Conservation (phyloP, 1,284 basidiomycete genomes). For the Fomitiporia mediterranea region DNA sequence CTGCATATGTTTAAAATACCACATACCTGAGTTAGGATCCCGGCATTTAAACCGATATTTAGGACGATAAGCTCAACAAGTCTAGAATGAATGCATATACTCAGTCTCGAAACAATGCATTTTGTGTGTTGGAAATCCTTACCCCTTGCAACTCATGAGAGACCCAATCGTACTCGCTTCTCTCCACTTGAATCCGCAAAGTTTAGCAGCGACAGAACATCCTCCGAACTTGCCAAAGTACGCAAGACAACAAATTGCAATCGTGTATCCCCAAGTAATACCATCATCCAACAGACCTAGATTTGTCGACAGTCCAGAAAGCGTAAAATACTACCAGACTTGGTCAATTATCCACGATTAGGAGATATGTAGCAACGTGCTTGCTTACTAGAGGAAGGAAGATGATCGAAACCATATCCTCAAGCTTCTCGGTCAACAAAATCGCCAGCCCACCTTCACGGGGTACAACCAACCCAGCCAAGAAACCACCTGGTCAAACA, state of each 20-base stretch:
- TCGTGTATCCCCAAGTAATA: conserved; percentile 59
- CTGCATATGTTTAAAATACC: conserved; percentile 6
- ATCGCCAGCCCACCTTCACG: conserved; percentile 62
- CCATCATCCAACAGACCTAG: conserved; percentile 57
- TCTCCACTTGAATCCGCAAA: conserved; percentile 50
- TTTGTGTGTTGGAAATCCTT: conserved; percentile 20
- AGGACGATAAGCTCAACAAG: conserved; percentile 61
- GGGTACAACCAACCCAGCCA: conserved; percentile 62
- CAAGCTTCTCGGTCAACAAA: conserved; percentile 59
- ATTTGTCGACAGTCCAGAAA: conserved; percentile 65
- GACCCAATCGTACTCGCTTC: conserved; percentile 65
- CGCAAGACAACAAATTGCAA: conserved; percentile 46
- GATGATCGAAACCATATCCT: conserved; percentile 54
- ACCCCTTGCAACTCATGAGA: conserved; percentile 74
- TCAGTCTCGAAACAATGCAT: too few relatives aligned
- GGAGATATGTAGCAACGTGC: background rate
- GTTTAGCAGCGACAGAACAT: conserved; percentile 48
- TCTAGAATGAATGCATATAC: conserved; percentile 22
- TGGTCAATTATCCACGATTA: conserved; percentile 8
- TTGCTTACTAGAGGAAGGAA: conserved; percentile 56
- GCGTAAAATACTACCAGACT: conserved; percentile 47
- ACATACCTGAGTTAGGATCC: conserved; percentile 63
- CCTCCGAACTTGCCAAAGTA: conserved; percentile 58
- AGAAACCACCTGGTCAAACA: conserved; percentile 43
- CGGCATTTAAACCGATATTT: conserved; percentile 64